Evolutionary conservation across 2,329 filamentous ascomycete species (phyloP), one percentile per base, ranked within the genome.

Genomic region (Achaetomium macrosporum): DNA sequence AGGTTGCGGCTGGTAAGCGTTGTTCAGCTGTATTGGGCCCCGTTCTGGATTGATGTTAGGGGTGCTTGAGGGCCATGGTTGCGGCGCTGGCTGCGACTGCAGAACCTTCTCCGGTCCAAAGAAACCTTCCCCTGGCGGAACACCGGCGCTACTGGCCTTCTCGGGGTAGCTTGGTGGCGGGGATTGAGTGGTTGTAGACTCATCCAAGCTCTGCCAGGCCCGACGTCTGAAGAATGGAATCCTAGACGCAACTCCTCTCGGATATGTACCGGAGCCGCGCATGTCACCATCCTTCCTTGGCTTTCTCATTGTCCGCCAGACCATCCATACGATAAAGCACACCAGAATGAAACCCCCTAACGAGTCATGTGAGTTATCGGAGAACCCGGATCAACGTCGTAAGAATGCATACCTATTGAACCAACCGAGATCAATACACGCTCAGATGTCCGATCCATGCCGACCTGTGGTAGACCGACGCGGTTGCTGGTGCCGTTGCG

Each of bases 281-380:
- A 57, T 54, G 13, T 50, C 56, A 47, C 59, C 58, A 10, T 55
- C 53, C 30, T 59, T 59, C 47, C 63, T 69, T 8, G 66, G 62
- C 57, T 67, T 71, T 51, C 67, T 67, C 42, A 68, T 46, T 11
- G 65, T 64, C n/a, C 71, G 68, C 65, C 71, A 76, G 5, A 72
- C 61, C 20, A 77, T 64, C 74, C 73, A 78, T 8, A 61, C 59
- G 20, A 77, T 53, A 54, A 76, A 73, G 48, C 69, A 73, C 9
- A 75, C 54, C 29, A 75, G 61, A 17, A 78, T 70, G 46, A 76
- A 74, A 6, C 67, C 69, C 29, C 72, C 76, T 76, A 11, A 19
- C 12, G 0, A n/a, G 5, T 9, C 8, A 11, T 31, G 47, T 59
- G 50, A 60, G 56, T 36, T 19, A 1, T n/a, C 13, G 13, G 9